Evolutionary conservation across 2,329 filamentous ascomycete species (phyloP).

Genomic region (Thelonectria discophora): DNA sequence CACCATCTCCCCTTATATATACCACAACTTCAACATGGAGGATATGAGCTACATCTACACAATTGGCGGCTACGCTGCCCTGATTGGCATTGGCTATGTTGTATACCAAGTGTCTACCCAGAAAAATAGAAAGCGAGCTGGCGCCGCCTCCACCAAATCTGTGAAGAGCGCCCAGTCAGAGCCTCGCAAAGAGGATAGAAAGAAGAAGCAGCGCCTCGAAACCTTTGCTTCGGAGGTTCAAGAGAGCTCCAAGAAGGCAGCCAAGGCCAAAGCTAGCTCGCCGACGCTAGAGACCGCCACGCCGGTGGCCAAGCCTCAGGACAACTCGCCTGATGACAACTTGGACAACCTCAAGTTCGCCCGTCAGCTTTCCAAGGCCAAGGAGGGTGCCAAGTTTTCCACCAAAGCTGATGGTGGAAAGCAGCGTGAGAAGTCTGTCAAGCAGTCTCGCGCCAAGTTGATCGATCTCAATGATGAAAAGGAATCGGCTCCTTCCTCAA

Average conservation of each 20-base stretch:
- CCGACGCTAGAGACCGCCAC: conserved; percentile 42
- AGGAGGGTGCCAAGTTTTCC: conserved; percentile 72
- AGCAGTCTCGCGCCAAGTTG: conserved; percentile 70
- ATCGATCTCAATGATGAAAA: conserved; percentile 53
- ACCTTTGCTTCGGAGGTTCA: conserved; percentile 51
- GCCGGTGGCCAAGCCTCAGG: conserved; percentile 42
- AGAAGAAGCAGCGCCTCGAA: conserved; percentile 58
- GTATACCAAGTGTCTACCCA: conserved; percentile 49
- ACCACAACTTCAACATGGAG: conserved; percentile 41
- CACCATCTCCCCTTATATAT: conserved; percentile 7
- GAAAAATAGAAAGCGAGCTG: conserved; percentile 45
- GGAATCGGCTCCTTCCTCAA: conserved; percentile 66
- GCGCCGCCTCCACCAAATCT: conserved; percentile 41
- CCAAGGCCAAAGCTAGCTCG: conserved; percentile 51
- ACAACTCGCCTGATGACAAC: conserved; percentile 64
- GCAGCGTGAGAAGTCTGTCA: conserved; percentile 74
- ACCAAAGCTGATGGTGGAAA: conserved; percentile 64
- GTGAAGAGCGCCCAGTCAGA: conserved; percentile 45
- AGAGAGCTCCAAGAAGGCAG: conserved; percentile 46
- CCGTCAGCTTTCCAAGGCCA: conserved; percentile 73
- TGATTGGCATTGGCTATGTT: conserved; percentile 49
- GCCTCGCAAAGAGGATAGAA: conserved; percentile 52
- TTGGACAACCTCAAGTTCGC: conserved; percentile 80
- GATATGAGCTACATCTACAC: conserved; percentile 51
- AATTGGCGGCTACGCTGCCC: conserved; percentile 48